Evolutionary conservation across 2,329 filamentous ascomycete genomes (phyloP), one percentile per base, ranked within the genome.

Genomic region (Zasmidium citrigriseum): DNA sequence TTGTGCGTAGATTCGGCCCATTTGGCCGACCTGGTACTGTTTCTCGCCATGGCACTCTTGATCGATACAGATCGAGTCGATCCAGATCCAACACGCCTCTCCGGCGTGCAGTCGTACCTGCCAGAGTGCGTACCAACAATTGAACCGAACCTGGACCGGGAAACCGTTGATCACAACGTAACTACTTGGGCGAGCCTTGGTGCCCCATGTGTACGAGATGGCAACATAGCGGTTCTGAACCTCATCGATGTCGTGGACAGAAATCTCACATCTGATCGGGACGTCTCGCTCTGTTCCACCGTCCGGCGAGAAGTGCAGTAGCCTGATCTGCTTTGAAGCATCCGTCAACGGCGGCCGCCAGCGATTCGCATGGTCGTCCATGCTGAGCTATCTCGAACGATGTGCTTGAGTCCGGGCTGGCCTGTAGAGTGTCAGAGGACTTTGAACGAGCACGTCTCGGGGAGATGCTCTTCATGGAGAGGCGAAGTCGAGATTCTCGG

Each of bases 61-160:
- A 27, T 65, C 54, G 22, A 66, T 66, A 34, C 64, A 65, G 27
- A 66, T 54, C 2, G 57, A 60, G 51, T 66, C 64, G 5, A 61
- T 49, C 58, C 63, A 66, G 45, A 27, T 48, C n/a, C 23, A 38
- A 14, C 14, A 34, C 2, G 27, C 14, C 2, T 22, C 1, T 4
- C 14, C n/a, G 2, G 21, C 23, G 23, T 56, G 46, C 5, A 18
- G 27, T 16, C 47, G 20, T 34, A 56, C 16, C 24, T 56, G 54
- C 0, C 23, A 24, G 10, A 56, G 46, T 7, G 54, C 54, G 16
- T 44, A 45, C 54, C 54, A 56, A 46, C 54, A 56, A 16, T 50
- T 50, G 27, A 12, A 27, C 2, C 54, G 46, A 3, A 56, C 47
- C 12, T 21, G 9, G 1, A 41, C 11, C 38, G 25, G 23, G 4